Base-by-base conservation (phyloP, 331 rosid species). In the Ulmus americana region DNA sequence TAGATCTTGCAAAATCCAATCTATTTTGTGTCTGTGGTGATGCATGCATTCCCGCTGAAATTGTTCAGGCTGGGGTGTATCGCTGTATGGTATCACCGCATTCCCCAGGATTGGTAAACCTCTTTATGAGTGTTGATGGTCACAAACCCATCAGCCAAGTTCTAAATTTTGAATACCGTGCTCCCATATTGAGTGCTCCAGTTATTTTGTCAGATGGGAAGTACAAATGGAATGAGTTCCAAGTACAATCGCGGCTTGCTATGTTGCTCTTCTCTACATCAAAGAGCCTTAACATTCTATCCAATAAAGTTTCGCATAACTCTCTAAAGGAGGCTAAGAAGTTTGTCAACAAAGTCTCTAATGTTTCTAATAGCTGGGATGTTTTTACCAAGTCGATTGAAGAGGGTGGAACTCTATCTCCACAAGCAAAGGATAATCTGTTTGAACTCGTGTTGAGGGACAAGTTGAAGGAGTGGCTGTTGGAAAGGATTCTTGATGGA, bases 101-200 rank as follows among this genome's bases (percentile, higher is more conserved):
- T 81, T 63, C 83, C 52, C 80, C 90, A 7, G 88, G 90, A 74
- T 22, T 67, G 0, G 84, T 84, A 77, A 76, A 82, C 77, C 80
- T 94, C 59, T 94, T 70, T 71, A 45, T 90, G 83, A 85, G 96
- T 73, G 18, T 84, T 65, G 96, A 85, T 75, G 96, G 87, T 68
- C 90, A 77, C 42, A 87, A 82, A 70, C 97, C 99, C 47, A 84
- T 94, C 39, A 94, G 97, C 75, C 95, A 81, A 84, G 83, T 82
- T 73, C 74, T 87, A 69, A 77, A 71, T 81, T 90, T 94, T 54
- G 96, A 87, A 81, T 94, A 79, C 69, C 95, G 87, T 53, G 63
- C 86, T 62, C 77, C 91, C 69, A 43, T 73, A 59, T 61, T 71
- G 70, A 85, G 76, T 52, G 80, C 65, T 7, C 81, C 81, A 11